phyloP scores from a whole-genome alignment of 768 basidiomycete genomes.

The Krasilnikovozyma curviuscula region DNA sequence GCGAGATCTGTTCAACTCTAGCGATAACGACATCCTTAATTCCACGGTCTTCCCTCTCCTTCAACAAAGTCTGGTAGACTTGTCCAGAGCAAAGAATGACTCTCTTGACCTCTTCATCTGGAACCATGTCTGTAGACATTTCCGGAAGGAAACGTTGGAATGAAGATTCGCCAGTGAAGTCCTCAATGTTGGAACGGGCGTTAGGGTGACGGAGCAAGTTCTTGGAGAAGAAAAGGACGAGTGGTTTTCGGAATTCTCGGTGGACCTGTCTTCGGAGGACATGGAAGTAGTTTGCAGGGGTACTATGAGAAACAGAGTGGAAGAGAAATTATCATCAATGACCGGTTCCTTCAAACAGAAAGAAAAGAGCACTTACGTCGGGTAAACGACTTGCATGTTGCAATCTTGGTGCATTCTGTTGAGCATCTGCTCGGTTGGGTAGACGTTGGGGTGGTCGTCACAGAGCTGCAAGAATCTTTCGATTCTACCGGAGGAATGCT shows the following conservation, averaged over 20 bases:
- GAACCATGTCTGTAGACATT: slow-evolving; percentile 42
- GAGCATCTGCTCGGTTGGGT: slow-evolving; percentile 70
- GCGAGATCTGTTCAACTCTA: slow-evolving; percentile 82
- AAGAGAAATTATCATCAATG: not conserved
- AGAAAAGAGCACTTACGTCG: slow-evolving; percentile 42
- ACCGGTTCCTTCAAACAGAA: not conserved
- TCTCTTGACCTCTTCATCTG: slow-evolving; percentile 68
- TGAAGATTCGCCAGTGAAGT: slow-evolving; percentile 70
- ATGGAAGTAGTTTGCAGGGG: slow-evolving; percentile 95
- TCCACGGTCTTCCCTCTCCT: slow-evolving; percentile 76
- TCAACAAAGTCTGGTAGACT: slow-evolving; percentile 74
- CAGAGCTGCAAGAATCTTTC: slow-evolving; percentile 96
- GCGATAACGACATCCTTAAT: slow-evolving; percentile 85
- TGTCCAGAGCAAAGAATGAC: slow-evolving; percentile 90
- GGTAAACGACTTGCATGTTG: slow-evolving; percentile 98
- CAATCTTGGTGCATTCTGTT: slow-evolving; percentile 96
- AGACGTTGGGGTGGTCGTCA: slow-evolving; percentile 84
- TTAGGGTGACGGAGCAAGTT: slow-evolving; percentile 82
- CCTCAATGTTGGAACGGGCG: slow-evolving; percentile 65
- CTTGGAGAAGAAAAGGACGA: slow-evolving; percentile 95
- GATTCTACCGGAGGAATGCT: slow-evolving; percentile 86
- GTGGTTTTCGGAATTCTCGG: slow-evolving; percentile 94
- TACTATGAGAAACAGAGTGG: slow-evolving; percentile 31
- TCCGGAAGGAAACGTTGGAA: slow-evolving; percentile 94
- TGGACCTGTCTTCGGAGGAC: slow-evolving; percentile 90